phyloP scores from a whole-genome alignment of 768 basidiomycete genomes.

The Pleurotus tuber-regium region DNA sequence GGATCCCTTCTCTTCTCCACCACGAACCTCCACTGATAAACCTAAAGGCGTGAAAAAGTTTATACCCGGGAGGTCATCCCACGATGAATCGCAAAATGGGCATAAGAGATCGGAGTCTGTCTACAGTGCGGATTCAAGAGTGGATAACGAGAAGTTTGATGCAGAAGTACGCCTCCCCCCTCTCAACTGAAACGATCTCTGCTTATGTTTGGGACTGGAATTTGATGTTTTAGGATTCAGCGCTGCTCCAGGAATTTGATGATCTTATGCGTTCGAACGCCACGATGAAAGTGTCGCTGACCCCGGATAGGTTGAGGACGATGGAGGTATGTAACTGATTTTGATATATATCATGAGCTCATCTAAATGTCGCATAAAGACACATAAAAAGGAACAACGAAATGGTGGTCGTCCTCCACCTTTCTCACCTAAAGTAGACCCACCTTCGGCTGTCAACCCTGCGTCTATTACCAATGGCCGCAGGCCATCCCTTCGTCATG shows the following conservation, averaged over 20 bases:
- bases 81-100: constrained; percentile 36
- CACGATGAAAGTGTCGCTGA: constrained; percentile 95
- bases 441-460: constrained; percentile 23
- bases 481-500: constrained; percentile 48
- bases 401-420: constrained; percentile 37
- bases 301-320: constrained; percentile 87
- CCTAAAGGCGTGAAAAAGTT: constrained; percentile 61
- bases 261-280: constrained; percentile 85
- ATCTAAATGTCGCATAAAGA: too few species aligned
- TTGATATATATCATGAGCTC: too few species aligned
- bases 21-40: constrained; percentile 66
- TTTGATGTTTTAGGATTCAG: constrained; percentile 43
- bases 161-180: constrained; percentile 32
- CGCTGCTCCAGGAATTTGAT: constrained; percentile 81
- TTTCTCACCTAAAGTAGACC: constrained; percentile 33
- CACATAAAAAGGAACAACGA: constrained; percentile 73
- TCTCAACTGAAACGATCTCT: constrained; percentile 9
- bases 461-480: constrained; percentile 32
- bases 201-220: constrained; percentile 10
- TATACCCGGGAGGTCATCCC: constrained; percentile 33
- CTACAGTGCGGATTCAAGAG: constrained; percentile 43
- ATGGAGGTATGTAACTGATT: constrained; percentile 89
- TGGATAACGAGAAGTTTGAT: constrained; percentile 24
- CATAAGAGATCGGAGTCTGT: constrained; percentile 57
- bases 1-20: constrained; percentile 24